Evolutionary conservation across 176 grass and related monocot species (phyloP).

Genomic region (Calamus simplicifolius): DNA sequence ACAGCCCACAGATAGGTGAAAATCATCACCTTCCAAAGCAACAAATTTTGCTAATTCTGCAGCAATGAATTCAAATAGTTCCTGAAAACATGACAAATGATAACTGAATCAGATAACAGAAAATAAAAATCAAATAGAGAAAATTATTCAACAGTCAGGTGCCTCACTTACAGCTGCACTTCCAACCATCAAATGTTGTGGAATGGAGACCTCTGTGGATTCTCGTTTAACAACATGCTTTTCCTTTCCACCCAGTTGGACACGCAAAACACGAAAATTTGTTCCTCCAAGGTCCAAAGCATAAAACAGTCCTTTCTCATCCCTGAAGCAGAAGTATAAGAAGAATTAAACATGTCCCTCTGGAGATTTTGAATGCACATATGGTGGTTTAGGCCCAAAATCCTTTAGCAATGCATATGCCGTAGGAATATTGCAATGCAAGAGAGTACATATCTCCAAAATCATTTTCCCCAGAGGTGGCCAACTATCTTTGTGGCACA

Average conservation of each 20-base stretch:
- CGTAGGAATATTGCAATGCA: no score
- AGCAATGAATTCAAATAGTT: slow-evolving; percentile 82
- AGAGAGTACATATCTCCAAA: no score
- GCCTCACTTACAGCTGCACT: slow-evolving; percentile 41
- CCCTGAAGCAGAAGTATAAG: neutral
- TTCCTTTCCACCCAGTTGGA: slow-evolving; percentile 50
- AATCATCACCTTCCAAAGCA: slow-evolving; percentile 37
- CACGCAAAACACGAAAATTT: slow-evolving; percentile 64
- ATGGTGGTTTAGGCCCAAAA: neutral
- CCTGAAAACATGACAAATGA: slow-evolving; percentile 20
- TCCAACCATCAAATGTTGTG: slow-evolving; percentile 54
- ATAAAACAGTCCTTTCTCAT: slow-evolving; percentile 70
- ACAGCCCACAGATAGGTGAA: slow-evolving; percentile 21
- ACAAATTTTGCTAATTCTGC: slow-evolving; percentile 58
- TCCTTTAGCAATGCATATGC: neutral
- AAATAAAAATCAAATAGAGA: no score
- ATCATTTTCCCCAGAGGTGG: no score
- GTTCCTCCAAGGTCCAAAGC: slow-evolving; percentile 88
- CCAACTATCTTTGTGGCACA: no score
- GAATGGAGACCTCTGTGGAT: slow-evolving; percentile 47
- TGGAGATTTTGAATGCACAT: neutral
- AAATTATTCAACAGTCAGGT: no score
- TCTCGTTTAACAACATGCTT: slow-evolving; percentile 31
- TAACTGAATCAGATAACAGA: no score
- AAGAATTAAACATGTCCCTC: neutral